A percentile compares a stretch with the other conserved stretches of the same genome.
phyloP scores from a whole-genome alignment of 2,329 filamentous ascomycete genomes.

The Venturia carpophila region DNA sequence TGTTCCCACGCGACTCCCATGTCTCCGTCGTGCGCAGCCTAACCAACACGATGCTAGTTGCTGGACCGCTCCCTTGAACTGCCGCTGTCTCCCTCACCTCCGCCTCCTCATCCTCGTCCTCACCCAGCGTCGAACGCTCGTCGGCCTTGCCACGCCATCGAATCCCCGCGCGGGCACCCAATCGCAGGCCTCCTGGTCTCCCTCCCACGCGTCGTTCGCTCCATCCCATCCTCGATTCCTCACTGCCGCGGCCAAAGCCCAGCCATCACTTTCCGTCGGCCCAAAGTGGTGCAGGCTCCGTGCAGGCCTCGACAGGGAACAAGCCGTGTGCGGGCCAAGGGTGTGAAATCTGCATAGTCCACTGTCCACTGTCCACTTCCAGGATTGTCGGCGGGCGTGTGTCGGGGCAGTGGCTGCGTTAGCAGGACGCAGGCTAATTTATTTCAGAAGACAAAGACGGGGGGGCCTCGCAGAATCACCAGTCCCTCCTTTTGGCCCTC shows the following conservation, averaged over 20 bases:
- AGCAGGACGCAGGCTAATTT: constrained; percentile 18
- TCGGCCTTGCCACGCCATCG: background rate
- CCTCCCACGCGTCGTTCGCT: background rate
- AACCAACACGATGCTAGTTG: background rate
- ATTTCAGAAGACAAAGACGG: constrained; percentile 17
- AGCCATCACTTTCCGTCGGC: background rate
- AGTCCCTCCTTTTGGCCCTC: constrained; percentile 6
- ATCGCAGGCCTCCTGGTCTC: background rate
- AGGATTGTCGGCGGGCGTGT: constrained; percentile 8
- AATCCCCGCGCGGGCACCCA: background rate
- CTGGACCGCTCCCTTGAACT: background rate
- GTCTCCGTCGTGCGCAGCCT: background rate
- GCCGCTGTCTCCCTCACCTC: constrained; percentile 11
- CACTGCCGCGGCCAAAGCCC: constrained; percentile 5
- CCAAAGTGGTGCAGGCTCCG: constrained; percentile 15
- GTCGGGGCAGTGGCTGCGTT: constrained; percentile 16
- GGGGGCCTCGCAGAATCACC: constrained; percentile 9
- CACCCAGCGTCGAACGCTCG: background rate
- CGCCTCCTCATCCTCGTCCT: constrained; percentile 10
- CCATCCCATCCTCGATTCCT: background rate
- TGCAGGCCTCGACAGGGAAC: background rate
- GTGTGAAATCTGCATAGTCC: constrained; percentile 12
- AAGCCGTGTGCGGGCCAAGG: constrained; percentile 11
- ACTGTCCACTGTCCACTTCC: too few relatives aligned
- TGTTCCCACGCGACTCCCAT: background rate